Evolutionary conservation across 169 alveolate genomes (phyloP).

Genomic region (Perkinsus olseni): DNA sequence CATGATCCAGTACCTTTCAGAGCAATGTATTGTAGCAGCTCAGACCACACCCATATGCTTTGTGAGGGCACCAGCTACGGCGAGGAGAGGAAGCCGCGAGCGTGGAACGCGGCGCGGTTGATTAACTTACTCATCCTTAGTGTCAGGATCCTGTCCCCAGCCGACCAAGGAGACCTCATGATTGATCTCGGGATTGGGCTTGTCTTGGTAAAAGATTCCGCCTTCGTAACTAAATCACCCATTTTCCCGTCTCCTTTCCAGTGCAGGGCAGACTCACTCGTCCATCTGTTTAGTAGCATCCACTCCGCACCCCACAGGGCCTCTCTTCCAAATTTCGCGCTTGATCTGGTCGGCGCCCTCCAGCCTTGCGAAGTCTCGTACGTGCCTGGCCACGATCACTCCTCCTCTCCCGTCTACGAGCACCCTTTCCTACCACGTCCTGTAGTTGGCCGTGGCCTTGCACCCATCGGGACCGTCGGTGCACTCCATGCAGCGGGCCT

Average conservation of each 20-base stretch:
- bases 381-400: not conserved
- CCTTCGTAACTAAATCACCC: constrained; percentile 28
- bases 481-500: not conserved
- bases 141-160: constrained; percentile 34
- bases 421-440: constrained; percentile 25
- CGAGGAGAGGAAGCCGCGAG: too few relatives aligned
- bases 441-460: constrained; percentile 40
- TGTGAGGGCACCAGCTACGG: too few relatives aligned
- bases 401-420: not conserved
- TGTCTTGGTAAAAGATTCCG: constrained; percentile 50
- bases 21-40: too few relatives aligned
- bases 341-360: constrained; percentile 53
- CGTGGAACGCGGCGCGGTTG: too few relatives aligned
- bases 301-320: constrained; percentile 65
- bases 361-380: constrained; percentile 32
- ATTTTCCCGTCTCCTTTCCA: too few relatives aligned
- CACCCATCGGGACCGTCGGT: constrained; percentile 18
- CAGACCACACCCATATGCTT: too few relatives aligned
- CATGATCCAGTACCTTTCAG: constrained; percentile 49
- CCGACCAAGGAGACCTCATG: constrained; percentile 58
- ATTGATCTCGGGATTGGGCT: constrained; percentile 24
- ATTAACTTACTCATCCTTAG: constrained; percentile 33
- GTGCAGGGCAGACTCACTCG: not conserved
- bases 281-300: constrained; percentile 41
- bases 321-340: constrained; percentile 47